These are phyloP conservation scores for Phymatotrichopsis omnivora DNA, from an alignment of 2,329 filamentous ascomycete species.

Conservation along the genomic window DNA sequence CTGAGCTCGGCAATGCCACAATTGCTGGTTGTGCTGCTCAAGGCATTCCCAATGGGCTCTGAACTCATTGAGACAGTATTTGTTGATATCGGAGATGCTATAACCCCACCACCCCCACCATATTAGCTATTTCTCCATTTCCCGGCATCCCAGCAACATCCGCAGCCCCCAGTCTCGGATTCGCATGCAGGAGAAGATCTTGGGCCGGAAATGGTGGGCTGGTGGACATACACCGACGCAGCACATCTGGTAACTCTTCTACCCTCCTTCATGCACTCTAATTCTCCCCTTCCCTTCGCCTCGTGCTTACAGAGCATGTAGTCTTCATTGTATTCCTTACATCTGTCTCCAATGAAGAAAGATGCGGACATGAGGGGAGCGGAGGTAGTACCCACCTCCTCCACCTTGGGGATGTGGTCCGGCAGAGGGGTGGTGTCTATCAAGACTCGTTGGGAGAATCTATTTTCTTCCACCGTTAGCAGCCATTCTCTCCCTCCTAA, in stretches of 20 bases:
- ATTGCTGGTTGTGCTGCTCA: conserved; percentile 93
- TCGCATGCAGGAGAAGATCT: background rate
- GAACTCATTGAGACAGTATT: conserved; percentile 84
- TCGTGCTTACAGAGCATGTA: conserved; percentile 99
- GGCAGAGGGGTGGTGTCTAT: conserved; percentile 95
- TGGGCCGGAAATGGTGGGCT: conserved; percentile 15
- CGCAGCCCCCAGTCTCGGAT: background rate
- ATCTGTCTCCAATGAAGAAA: conserved; percentile 95
- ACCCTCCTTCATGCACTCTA: conserved; percentile 93
- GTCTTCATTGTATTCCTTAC: conserved; percentile 93
- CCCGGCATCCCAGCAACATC: background rate
- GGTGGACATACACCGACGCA: conserved; percentile 70
- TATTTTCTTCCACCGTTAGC: conserved; percentile 36
- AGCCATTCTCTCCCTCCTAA: background rate
- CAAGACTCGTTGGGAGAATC: conserved; percentile 89
- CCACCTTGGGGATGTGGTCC: conserved; percentile 79
- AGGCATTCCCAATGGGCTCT: conserved; percentile 89
- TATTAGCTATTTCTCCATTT: background rate
- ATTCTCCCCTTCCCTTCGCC: conserved; percentile 77
- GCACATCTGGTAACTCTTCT: conserved; percentile 94
- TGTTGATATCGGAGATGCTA: conserved; percentile 92
- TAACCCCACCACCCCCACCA: no score
- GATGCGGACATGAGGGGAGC: conserved; percentile 83
- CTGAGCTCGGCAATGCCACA: conserved; percentile 84
- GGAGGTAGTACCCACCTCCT: conserved; percentile 86